Percentiles rank a stretch among this genome's conserved stretches.
These are phyloP conservation scores for Theileria orientalis DNA, from an alignment of 169 alveolate genomes.

Conservation along the genomic window DNA sequence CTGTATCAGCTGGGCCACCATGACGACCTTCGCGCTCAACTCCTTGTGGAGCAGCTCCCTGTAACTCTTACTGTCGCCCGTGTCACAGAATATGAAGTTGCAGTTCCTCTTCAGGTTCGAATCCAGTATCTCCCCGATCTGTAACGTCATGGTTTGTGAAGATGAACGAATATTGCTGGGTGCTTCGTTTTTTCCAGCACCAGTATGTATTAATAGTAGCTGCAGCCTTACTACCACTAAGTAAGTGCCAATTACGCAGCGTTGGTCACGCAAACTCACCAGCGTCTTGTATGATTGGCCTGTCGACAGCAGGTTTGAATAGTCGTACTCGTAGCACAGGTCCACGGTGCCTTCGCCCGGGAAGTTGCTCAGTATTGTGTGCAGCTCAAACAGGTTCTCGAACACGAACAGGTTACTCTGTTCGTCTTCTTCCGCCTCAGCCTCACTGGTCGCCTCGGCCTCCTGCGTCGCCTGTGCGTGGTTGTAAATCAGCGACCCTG, in stretches of 20 bases:
- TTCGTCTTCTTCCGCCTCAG: not conserved
- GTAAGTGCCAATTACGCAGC: too few relatives aligned
- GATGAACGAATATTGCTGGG: not conserved
- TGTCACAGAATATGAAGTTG: constrained; percentile 59
- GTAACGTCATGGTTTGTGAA: not conserved
- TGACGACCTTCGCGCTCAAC: constrained; percentile 18
- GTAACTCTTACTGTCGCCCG: not conserved
- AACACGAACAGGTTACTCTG: constrained; percentile 6
- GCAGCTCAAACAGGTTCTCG: constrained; percentile 48
- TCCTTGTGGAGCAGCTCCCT: constrained; percentile 48
- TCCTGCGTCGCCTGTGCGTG: not conserved
- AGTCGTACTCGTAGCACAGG: constrained; percentile 40
- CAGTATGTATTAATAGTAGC: too few relatives aligned
- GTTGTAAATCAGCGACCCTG: constrained; percentile 48
- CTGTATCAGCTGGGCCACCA: constrained; percentile 62
- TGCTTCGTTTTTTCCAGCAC: too few relatives aligned
- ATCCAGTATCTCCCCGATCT: constrained; percentile 28
- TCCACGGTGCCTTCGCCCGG: constrained; percentile 53
- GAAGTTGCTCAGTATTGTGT: constrained; percentile 34
- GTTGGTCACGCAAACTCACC: too few relatives aligned
- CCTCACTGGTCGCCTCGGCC: not conserved
- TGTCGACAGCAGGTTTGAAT: constrained; percentile 14
- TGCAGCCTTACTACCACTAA: too few relatives aligned
- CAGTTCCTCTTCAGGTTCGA: constrained; percentile 22
- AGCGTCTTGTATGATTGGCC: constrained; percentile 30